Evolutionary conservation across 768 basidiomycete genomes (phyloP).

Genomic region (Suillus placidus): DNA sequence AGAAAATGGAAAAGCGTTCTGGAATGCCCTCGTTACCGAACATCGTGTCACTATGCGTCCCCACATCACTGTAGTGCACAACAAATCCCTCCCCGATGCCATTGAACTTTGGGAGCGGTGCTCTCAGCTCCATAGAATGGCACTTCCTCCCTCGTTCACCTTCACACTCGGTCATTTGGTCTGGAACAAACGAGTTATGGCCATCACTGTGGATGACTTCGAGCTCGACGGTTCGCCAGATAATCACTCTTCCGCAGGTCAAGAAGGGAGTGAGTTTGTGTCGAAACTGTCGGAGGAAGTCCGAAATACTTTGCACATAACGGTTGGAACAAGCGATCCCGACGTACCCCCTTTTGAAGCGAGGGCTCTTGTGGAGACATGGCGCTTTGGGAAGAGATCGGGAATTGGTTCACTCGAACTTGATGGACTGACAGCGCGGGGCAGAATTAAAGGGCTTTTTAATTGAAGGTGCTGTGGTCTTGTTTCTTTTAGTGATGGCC

Average conservation of each 20-base stretch:
- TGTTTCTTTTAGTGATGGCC: neutral
- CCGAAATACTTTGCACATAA: constrained; percentile 71
- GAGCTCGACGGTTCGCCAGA: constrained; percentile 35
- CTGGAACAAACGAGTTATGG: constrained; percentile 73
- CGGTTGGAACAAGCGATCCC: constrained; percentile 70
- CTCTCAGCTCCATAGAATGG: constrained; percentile 16
- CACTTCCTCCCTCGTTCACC: constrained; percentile 54
- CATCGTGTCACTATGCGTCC: neutral
- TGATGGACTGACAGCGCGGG: constrained; percentile 29
- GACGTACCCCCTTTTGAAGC: constrained; percentile 70
- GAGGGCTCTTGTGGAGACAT: constrained; percentile 59
- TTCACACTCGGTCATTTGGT: constrained; percentile 45
- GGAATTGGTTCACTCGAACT: constrained; percentile 33
- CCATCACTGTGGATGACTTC: constrained; percentile 69
- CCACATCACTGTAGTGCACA: constrained; percentile 51
- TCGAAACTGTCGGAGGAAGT: constrained; percentile 48
- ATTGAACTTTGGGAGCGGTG: constrained; percentile 47
- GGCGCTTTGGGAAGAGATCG: constrained; percentile 42
- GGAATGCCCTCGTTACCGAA: neutral
- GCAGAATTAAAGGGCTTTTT: constrained; percentile 34
- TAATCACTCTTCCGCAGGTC: constrained; percentile 24
- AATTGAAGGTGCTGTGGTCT: neutral
- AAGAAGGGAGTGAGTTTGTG: constrained; percentile 51
- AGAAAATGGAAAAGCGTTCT: neutral
- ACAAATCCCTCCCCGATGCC: constrained; percentile 43